Percentiles rank a stretch among this genome's conserved stretches.
phyloP scores from a whole-genome alignment of 805 yeast species.

The Metschnikowia kofuensis region DNA sequence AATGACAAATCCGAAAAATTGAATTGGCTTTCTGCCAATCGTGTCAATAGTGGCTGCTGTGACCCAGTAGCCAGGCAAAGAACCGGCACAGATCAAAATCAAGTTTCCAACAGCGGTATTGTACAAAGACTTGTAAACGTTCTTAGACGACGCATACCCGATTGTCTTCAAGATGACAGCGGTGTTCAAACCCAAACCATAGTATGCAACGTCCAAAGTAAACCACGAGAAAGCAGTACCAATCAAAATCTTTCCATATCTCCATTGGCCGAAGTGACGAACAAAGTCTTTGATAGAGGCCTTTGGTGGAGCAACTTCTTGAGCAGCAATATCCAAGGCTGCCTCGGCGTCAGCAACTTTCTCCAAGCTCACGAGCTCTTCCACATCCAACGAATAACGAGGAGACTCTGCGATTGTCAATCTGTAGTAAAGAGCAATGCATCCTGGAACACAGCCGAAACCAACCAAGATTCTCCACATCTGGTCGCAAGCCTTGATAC shows the following conservation, averaged over 20 bases:
- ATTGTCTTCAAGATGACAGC: conserved; percentile 76
- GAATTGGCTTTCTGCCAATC: conserved; percentile 83
- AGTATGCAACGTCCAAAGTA: conserved; percentile 84
- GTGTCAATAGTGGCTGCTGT: conserved; percentile 76
- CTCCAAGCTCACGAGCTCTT: conserved; percentile 53
- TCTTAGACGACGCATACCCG: conserved; percentile 72
- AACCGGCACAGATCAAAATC: conserved; percentile 91
- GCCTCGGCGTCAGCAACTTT: conserved; percentile 53
- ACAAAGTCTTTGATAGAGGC: conserved; percentile 77
- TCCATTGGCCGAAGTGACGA: conserved; percentile 80
- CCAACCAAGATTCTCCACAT: conserved; percentile 94
- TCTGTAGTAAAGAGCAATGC: conserved; percentile 82
- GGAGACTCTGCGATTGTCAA: conserved; percentile 94
- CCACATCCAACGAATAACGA: conserved; percentile 80
- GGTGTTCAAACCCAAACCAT: conserved; percentile 83
- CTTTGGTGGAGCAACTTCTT: conserved; percentile 60
- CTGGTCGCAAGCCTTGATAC: conserved; percentile 80
- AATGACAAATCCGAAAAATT: conserved; percentile 68
- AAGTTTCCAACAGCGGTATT: conserved; percentile 88
- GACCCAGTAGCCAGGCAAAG: conserved; percentile 92
- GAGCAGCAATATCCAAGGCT: conserved; percentile 35
- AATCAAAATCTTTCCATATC: conserved; percentile 72
- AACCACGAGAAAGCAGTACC: conserved; percentile 96
- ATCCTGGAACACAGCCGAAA: conserved; percentile 87
- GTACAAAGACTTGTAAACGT: conserved; percentile 68